A percentile compares a stretch with the other conserved stretches of the same genome.
phyloP scores from a whole-genome alignment of 768 basidiomycete species.

The Tricholoma hemisulphureum region DNA sequence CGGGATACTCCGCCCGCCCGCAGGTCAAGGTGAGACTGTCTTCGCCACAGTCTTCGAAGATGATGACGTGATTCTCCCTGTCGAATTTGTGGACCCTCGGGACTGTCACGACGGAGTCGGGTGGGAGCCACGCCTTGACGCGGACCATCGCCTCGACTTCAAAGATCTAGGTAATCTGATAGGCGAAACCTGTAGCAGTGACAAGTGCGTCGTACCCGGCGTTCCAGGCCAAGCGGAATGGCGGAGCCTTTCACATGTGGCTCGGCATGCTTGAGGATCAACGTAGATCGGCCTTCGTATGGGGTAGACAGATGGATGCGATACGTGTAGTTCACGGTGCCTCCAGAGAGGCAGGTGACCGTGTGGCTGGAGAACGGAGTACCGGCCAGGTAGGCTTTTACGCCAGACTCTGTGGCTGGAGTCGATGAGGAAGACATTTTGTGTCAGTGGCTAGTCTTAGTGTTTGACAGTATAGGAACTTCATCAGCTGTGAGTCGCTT shows the following conservation, averaged over 20 bases:
- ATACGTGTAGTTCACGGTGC: conserved; percentile 55
- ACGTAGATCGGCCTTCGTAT: conserved; percentile 41
- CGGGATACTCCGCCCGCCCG: conserved; percentile 30
- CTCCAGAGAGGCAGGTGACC: conserved; percentile 47
- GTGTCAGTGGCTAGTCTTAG: too few species aligned
- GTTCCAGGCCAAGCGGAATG: neutral
- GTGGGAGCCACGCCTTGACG: conserved; percentile 37
- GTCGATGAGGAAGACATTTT: neutral
- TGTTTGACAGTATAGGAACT: too few species aligned
- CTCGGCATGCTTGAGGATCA: conserved; percentile 55
- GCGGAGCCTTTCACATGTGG: conserved; percentile 23
- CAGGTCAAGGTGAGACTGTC: conserved; percentile 38
- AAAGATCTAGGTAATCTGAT: conserved; percentile 27
- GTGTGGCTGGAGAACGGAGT: conserved; percentile 46
- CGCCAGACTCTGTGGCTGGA: conserved; percentile 29
- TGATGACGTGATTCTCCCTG: conserved; percentile 44
- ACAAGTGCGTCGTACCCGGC: neutral
- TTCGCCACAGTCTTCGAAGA: conserved; percentile 63
- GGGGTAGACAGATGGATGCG: conserved; percentile 45
- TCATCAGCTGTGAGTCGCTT: too few species aligned
- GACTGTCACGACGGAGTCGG: conserved; percentile 41
- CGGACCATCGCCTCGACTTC: conserved; percentile 50
- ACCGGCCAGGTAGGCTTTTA: conserved; percentile 43
- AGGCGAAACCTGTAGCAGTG: neutral
- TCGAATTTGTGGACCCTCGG: conserved; percentile 54